A percentile compares a stretch with the other conserved stretches of the same genome.
Evolutionary conservation across 768 basidiomycete genomes (phyloP).

Genomic region (Sarcodon aspratus): DNA sequence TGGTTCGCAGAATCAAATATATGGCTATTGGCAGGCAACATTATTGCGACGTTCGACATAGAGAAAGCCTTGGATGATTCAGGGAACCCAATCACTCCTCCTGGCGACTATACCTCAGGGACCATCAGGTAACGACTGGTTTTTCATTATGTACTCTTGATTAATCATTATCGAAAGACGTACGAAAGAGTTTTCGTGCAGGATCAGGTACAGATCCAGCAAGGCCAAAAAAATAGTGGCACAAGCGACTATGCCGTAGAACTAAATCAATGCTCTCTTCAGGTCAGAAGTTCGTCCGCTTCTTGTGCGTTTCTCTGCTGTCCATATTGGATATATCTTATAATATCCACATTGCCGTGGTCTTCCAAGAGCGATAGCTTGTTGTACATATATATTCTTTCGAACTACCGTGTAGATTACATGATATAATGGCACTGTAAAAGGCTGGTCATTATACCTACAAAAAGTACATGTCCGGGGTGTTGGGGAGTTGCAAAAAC

Average conservation of each 20-base stretch:
- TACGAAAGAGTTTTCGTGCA: neutral
- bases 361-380: too few species aligned
- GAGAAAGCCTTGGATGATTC: neutral
- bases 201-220: neutral
- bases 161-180: neutral
- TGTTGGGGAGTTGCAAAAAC: too few species aligned
- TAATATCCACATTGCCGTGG: too few species aligned
- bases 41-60: neutral
- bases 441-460: too few species aligned
- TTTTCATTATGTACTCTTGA: neutral
- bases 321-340: too few species aligned
- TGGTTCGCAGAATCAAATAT: neutral
- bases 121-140: conserved; percentile 29
- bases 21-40: neutral
- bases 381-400: too few species aligned
- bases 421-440: too few species aligned
- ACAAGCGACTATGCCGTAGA: neutral
- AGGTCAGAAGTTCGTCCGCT: too few species aligned
- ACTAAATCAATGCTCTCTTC: too few species aligned
- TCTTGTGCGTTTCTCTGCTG: too few species aligned
- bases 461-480: too few species aligned
- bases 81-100: conserved; percentile 27
- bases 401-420: too few species aligned
- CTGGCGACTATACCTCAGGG: conserved; percentile 26
- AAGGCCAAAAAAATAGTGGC: neutral